Conservation (phyloP, 2,329 filamentous ascomycete genomes). For the Diatrype stigma region DNA sequence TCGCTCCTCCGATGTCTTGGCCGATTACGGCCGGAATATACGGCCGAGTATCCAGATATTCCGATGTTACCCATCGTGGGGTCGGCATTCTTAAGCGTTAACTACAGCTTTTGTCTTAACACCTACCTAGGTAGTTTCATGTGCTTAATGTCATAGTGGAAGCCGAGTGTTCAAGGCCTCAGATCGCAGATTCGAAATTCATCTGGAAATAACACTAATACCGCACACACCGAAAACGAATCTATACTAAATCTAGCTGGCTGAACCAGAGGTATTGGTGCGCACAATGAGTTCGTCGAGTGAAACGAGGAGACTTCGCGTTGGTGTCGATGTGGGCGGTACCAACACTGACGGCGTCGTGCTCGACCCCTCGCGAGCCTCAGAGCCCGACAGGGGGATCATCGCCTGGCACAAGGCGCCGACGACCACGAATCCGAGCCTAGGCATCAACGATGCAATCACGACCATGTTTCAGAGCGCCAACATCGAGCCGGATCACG, state of each 20-base stretch:
- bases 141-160: too few relatives aligned
- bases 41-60: too few relatives aligned
- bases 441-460: slow-evolving; percentile 43
- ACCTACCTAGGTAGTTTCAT: too few relatives aligned
- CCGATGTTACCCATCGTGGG: too few relatives aligned
- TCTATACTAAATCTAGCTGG: neutral
- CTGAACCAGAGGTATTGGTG: neutral
- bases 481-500: slow-evolving; percentile 25
- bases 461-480: slow-evolving; percentile 34
- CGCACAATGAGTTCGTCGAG: slow-evolving; percentile 10
- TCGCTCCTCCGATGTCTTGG: neutral
- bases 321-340: slow-evolving; percentile 32
- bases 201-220: neutral
- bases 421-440: slow-evolving; percentile 44
- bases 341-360: slow-evolving; percentile 53
- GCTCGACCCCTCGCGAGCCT: slow-evolving; percentile 37
- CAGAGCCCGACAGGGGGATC: slow-evolving; percentile 36
- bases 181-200: too few relatives aligned
- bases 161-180: too few relatives aligned
- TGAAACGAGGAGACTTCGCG: slow-evolving; percentile 18
- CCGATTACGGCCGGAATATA: too few relatives aligned
- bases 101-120: too few relatives aligned
- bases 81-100: too few relatives aligned
- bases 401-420: slow-evolving; percentile 46
- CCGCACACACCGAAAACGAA: neutral